Conservation (phyloP, 1,284 basidiomycete genomes). For the Exobasidium rhododendri region DNA sequence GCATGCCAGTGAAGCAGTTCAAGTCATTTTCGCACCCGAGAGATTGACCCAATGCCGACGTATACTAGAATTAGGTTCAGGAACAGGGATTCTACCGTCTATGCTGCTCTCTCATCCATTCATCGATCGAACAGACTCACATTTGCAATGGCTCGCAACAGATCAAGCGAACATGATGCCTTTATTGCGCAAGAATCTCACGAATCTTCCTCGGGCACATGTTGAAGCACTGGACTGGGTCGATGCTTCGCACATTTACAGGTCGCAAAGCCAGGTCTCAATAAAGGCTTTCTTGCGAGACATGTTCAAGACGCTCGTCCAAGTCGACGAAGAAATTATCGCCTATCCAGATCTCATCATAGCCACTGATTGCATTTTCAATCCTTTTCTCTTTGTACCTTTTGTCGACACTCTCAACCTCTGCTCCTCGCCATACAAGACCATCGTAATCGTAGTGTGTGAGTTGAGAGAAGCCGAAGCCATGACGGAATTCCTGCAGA, state of each 20-base stretch:
- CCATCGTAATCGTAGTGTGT: constrained; percentile 32
- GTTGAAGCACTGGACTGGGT: constrained; percentile 27
- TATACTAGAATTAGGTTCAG: constrained; percentile 48
- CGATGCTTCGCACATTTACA: constrained; percentile 13
- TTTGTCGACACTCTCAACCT: constrained; percentile 37
- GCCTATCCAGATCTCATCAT: constrained; percentile 10
- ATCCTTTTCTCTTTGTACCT: constrained; percentile 39
- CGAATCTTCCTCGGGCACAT: not conserved
- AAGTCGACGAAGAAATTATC: constrained; percentile 6
- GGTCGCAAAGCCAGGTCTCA: not conserved
- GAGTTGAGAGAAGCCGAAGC: constrained; percentile 41
- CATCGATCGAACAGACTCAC: not conserved
- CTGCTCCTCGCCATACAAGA: constrained; percentile 26
- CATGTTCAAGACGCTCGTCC: not conserved
- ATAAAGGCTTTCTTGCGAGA: not conserved
- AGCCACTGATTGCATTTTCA: constrained; percentile 25
- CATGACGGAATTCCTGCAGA: constrained; percentile 28
- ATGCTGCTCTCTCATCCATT: constrained; percentile 20
- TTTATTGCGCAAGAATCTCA: constrained; percentile 34
- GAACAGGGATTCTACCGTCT: constrained; percentile 45
- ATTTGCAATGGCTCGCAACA: constrained; percentile 38
- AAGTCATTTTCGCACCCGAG: not conserved
- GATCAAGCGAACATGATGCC: constrained; percentile 38
- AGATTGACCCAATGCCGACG: not conserved
- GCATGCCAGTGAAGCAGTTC: not conserved